Evolutionary conservation across 345 rosid species (phyloP), one percentile per base, ranked within the genome.

Genomic region (Brassica carinata): DNA sequence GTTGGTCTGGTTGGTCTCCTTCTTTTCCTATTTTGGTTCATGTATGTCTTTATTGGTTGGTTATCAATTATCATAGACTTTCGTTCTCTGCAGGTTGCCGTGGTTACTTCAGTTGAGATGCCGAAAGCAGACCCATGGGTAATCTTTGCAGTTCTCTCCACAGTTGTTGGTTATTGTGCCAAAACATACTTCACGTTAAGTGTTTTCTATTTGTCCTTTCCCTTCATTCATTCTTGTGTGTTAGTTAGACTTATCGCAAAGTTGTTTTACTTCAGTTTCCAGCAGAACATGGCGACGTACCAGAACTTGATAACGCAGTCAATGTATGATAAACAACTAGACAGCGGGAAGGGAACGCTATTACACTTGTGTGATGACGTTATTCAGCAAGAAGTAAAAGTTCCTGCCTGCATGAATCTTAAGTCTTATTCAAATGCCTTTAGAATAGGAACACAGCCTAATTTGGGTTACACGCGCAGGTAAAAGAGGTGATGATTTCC

Each of bases 121-220:
- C 95, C 96, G 51, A 91, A 87, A 77, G 90, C 90, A 63, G 98
- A 96, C 84, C 86, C 91, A 23, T 90, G 94, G 96, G 98, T 96
- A 80, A 90, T 90, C 69, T 72, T 89, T 77, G 99, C 99, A 51
- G 71, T 95, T 72, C 81, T 95, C 40, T 92, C 99, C 68, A 88
- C 99, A 2, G 95, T 96, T 85, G 69, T 96, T 76, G 99, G 98
- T 77, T 96, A 96, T 82, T 86, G 93, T 85, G 99, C 93, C 5
- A 96, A 96, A 86, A 96, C 95, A 80, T 96, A 96, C 85, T 96
- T 96, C 91, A 93, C 99, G 98, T 96, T 76, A 85, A 87, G 90
- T 87, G 75, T 74, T 83, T 76, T 63, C 30, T 38, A 45, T 8
- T 63, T 36, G 15, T 18, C 17, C 18, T 17, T 75, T 1, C 17